Evolutionary conservation across 148 eudicot species (phyloP).

Genomic region (Rhododendron henanense): DNA sequence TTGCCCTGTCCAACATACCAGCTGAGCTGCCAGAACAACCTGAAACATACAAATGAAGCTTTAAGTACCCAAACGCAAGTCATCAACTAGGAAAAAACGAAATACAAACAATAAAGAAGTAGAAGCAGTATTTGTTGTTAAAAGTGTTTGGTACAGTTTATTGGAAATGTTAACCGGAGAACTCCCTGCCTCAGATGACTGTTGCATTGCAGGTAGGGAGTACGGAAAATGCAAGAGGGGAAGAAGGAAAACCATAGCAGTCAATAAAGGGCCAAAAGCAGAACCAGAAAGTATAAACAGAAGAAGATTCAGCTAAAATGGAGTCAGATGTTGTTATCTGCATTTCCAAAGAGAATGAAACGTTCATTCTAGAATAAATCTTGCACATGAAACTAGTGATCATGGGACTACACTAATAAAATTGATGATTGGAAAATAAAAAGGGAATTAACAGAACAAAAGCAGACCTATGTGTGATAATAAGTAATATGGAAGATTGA

Average conservation of each 20-base stretch:
- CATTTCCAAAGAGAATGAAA: background rate
- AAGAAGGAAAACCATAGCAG: background rate
- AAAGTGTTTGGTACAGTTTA: background rate
- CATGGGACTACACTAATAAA: background rate
- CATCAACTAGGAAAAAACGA: background rate
- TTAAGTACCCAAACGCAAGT: background rate
- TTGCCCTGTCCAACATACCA: constrained; percentile 79
- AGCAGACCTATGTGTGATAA: no score
- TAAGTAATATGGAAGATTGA: background rate
- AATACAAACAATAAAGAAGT: background rate
- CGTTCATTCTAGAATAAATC: background rate
- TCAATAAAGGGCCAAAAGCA: background rate
- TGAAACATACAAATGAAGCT: constrained; percentile 18
- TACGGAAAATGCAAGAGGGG: background rate
- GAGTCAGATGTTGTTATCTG: background rate
- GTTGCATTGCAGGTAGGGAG: background rate
- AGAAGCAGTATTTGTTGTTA: background rate
- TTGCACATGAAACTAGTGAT: background rate
- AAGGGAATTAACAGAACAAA: background rate
- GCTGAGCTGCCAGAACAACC: constrained; percentile 76
- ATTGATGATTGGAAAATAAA: background rate
- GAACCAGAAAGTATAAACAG: background rate
- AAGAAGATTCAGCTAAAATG: background rate
- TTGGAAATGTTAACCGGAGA: background rate
- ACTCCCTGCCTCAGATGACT: background rate